phyloP scores from a whole-genome alignment of 2,329 filamentous ascomycete species.

The Colletotrichum filicis region DNA sequence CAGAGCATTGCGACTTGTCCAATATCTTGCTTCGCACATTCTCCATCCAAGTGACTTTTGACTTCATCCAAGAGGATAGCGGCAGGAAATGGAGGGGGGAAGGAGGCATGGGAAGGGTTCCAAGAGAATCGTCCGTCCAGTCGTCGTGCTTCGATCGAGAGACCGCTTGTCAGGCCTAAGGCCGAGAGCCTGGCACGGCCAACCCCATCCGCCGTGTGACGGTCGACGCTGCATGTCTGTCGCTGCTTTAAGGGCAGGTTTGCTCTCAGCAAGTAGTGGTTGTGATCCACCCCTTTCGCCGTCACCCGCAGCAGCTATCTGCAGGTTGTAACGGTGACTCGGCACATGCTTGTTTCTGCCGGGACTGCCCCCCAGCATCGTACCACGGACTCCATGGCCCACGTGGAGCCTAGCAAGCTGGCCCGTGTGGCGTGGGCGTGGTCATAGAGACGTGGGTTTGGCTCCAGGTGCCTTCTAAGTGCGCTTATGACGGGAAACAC shows the following conservation, averaged over 20 bases:
- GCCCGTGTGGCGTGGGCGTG: constrained; percentile 25
- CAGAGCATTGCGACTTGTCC: not conserved
- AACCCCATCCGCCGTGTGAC: constrained; percentile 23
- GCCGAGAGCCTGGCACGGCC: not conserved
- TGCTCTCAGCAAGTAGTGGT: constrained; percentile 2
- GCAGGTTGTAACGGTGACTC: constrained; percentile 32
- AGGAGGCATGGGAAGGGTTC: not conserved
- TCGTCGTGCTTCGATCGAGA: constrained; percentile 7
- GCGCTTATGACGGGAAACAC: not conserved
- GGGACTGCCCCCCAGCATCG: constrained; percentile 30
- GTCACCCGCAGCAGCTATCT: constrained; percentile 25
- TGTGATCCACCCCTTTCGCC: not conserved
- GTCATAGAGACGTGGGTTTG: constrained; percentile 3
- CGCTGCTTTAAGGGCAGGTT: constrained; percentile 26
- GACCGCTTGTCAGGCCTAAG: constrained; percentile 10
- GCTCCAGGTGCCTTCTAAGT: not conserved
- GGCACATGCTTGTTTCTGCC: constrained; percentile 36
- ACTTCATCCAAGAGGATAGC: not conserved
- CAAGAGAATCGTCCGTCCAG: not conserved
- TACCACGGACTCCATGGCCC: constrained; percentile 30
- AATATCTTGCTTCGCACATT: not conserved
- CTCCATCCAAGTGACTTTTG: constrained; percentile 4
- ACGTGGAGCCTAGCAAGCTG: constrained; percentile 29
- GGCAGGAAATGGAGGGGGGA: not conserved
- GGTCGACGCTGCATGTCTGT: constrained; percentile 10